Percentiles rank a stretch among this genome's conserved stretches.
These are phyloP conservation scores for Calycina herbarum DNA, from an alignment of 2,329 filamentous ascomycete species.

Conservation along the genomic window DNA sequence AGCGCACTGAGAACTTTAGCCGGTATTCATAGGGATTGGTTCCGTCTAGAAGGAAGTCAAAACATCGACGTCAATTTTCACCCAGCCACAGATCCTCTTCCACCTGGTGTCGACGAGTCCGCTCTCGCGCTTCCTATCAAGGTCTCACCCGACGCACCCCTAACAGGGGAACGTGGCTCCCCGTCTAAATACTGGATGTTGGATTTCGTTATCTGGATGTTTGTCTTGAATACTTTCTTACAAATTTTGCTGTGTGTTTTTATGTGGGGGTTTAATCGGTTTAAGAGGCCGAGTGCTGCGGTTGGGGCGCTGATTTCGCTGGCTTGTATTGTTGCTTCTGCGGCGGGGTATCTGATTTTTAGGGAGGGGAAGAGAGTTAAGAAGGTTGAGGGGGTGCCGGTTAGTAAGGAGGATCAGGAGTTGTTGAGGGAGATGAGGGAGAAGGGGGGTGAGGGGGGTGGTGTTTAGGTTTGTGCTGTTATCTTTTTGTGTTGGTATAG, in stretches of 20 bases:
- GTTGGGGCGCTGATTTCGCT: conserved; percentile 25
- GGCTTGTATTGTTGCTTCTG: conserved; percentile 25
- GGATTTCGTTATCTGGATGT: conserved; percentile 75
- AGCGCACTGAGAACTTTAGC: conserved; percentile 42
- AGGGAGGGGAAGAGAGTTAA: conserved; percentile 30
- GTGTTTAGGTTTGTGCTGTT: not conserved
- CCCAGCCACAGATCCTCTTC: conserved; percentile 41
- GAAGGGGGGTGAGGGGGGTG: conserved; percentile 14
- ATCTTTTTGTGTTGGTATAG: not conserved
- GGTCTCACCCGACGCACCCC: conserved; percentile 60
- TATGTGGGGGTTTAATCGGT: conserved; percentile 76
- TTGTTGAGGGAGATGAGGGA: conserved; percentile 36
- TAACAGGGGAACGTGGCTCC: conserved; percentile 67
- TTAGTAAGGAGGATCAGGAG: conserved; percentile 26
- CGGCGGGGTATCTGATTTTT: conserved; percentile 26
- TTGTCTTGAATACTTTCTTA: conserved; percentile 73
- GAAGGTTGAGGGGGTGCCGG: conserved; percentile 26
- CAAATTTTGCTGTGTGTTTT: conserved; percentile 71
- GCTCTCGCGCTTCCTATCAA: conserved; percentile 62
- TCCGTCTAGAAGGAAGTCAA: conserved; percentile 65
- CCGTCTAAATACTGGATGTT: conserved; percentile 70
- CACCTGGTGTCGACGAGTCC: conserved; percentile 39
- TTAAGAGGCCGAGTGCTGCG: conserved; percentile 21
- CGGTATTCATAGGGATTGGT: conserved; percentile 72
- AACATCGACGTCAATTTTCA: conserved; percentile 41